Conservation (phyloP, 1,139 yeast species). For the Candida sanyaensis region DNA sequence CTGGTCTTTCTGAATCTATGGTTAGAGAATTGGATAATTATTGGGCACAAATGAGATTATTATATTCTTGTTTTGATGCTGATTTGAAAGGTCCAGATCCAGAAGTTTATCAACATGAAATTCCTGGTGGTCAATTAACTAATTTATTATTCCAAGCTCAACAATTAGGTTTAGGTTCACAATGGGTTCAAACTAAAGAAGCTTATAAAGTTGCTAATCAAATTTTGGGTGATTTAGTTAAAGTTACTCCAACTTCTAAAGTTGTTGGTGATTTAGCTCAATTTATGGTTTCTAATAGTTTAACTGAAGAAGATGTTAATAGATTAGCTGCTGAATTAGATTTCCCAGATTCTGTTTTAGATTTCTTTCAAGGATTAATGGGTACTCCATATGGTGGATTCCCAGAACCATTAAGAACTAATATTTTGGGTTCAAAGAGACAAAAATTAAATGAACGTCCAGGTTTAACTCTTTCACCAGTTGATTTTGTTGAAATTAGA, state of each 20-base stretch:
- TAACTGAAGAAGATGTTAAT: constrained; percentile 79
- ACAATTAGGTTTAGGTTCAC: constrained; percentile 95
- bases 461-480: constrained; percentile 83
- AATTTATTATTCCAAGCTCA: constrained; percentile 98
- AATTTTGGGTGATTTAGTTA: constrained; percentile 92
- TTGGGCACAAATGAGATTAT: constrained; percentile 98
- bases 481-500: constrained; percentile 70
- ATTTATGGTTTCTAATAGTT: constrained; percentile 95
- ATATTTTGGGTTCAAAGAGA: constrained; percentile 81
- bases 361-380: constrained; percentile 98
- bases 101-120: constrained; percentile 96
- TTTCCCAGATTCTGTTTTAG: constrained; percentile 97
- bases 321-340: constrained; percentile 88
- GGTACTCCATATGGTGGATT: constrained; percentile 99
- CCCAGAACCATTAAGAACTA: constrained; percentile 97
- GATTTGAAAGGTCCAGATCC: constrained; percentile 99
- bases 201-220: constrained; percentile 90
- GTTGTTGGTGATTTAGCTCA: constrained; percentile 99
- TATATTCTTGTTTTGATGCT: constrained; percentile 96
- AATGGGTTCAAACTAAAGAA: constrained; percentile 94
- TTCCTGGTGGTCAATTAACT: constrained; percentile 99
- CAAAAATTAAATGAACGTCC: constrained; percentile 88
- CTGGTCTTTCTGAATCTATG: constrained; percentile 66
- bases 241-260: constrained; percentile 98
- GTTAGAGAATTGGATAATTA: constrained; percentile 86